Percentiles rank a stretch among this genome's conserved stretches.
Evolutionary conservation across 1,284 basidiomycete species (phyloP).

Genomic region (Earliella scabrosa): DNA sequence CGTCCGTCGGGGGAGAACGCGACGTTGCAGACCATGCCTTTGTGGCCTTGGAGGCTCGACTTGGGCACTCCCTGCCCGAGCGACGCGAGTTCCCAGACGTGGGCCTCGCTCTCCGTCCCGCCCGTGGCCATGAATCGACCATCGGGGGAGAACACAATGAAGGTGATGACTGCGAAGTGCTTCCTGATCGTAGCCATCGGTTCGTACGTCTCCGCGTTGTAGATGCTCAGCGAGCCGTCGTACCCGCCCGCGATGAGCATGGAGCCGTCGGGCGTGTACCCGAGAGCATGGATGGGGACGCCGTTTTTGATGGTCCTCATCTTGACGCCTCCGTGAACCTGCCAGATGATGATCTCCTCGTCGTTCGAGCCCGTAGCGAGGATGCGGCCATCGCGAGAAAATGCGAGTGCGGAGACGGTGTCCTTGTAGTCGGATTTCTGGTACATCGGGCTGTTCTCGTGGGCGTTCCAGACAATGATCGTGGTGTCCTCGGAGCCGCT

Average conservation of each 20-base stretch:
- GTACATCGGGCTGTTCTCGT: background rate
- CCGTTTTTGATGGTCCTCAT: conserved; percentile 5
- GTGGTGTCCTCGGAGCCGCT: conserved; percentile 27
- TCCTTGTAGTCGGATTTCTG: conserved; percentile 2
- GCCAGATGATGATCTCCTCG: conserved; percentile 24
- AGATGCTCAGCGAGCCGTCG: conserved; percentile 28
- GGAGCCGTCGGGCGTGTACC: conserved; percentile 29
- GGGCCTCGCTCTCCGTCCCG: conserved; percentile 20
- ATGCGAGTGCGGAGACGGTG: conserved; percentile 15
- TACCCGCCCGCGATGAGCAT: conserved; percentile 25
- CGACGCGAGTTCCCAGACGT: background rate
- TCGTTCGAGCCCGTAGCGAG: conserved; percentile 28
- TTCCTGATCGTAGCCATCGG: conserved; percentile 3
- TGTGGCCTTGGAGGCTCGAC: conserved; percentile 16
- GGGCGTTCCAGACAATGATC: conserved; percentile 31
- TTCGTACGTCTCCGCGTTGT: conserved; percentile 24
- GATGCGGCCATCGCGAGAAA: background rate
- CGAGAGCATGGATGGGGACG: conserved; percentile 18
- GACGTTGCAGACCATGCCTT: conserved; percentile 20
- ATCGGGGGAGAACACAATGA: conserved; percentile 29
- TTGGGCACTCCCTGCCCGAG: background rate
- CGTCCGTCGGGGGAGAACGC: conserved; percentile 29
- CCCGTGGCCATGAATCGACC: conserved; percentile 22
- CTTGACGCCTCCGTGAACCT: conserved; percentile 1
- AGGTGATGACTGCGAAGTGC: conserved; percentile 23